Conservation (phyloP, 116 monocot genomes). For the Posidonia oceanica region DNA sequence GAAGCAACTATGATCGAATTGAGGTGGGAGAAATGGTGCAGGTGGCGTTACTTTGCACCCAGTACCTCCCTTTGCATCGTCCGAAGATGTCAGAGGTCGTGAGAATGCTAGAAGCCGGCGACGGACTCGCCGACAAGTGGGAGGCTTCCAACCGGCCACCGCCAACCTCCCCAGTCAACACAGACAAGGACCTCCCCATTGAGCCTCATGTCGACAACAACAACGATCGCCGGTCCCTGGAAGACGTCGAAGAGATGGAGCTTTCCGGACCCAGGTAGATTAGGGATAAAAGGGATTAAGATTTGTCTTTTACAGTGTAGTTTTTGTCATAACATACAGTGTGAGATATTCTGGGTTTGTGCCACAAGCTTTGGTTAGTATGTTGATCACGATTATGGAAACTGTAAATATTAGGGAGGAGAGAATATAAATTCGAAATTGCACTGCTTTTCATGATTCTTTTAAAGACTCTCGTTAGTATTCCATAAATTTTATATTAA, state of each 20-base stretch:
- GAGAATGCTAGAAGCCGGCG: constrained; percentile 75
- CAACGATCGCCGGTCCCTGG: constrained; percentile 13
- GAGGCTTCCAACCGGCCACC: constrained; percentile 38
- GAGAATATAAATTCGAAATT: not conserved
- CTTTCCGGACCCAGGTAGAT: constrained; percentile 24
- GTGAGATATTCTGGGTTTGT: not conserved
- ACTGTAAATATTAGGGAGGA: not conserved
- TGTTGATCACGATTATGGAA: not conserved
- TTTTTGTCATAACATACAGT: not conserved
- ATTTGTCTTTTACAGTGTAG: not conserved
- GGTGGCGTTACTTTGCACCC: constrained; percentile 84
- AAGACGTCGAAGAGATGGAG: constrained; percentile 32
- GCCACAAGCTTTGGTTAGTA: not conserved
- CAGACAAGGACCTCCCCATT: not conserved
- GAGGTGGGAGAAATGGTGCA: constrained; percentile 90
- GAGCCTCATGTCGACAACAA: constrained; percentile 3
- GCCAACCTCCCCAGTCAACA: not conserved
- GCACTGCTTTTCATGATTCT: not conserved
- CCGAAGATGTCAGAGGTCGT: constrained; percentile 91
- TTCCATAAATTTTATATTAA: too few species aligned
- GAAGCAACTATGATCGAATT: constrained; percentile 51
- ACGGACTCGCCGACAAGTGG: constrained; percentile 83
- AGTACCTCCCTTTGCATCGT: constrained; percentile 57
- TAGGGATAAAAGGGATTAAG: not conserved
- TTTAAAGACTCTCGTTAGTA: not conserved